Base-by-base conservation (phyloP, 345 rosid species). In the Brassica rapa region DNA sequence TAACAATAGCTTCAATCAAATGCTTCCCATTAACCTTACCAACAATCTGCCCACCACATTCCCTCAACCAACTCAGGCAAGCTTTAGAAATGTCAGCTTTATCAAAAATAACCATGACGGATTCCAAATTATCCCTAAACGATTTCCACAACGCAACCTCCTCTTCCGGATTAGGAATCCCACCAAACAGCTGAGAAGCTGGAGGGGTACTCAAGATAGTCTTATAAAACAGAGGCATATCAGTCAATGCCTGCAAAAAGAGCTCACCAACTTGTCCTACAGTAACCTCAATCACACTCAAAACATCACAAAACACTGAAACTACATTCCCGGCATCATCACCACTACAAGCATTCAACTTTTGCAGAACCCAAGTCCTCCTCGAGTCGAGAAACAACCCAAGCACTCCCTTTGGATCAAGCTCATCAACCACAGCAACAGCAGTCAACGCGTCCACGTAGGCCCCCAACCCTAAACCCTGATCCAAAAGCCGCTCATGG, bases 381-480 rank as follows among this genome's bases (percentile, higher is more conserved):
- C 92, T 90, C n/a, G 91, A 86, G 35, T 89, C 98, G 23, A 95
- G 88, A 80, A 95, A 90, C 86, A 95, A 75, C 15, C 79, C 80
- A 53, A 95, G 83, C 15, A 91, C 88, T 84, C 87, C 87, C 66
- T 79, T 56, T 0, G 99, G 99, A 71, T 86, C 89, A 75, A 93
- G 82, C 15, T 90, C 96, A 72, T 93, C 99, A 61, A 89, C 88
- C 71, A 95, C 89, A 0, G 97, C 90, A 5, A 89, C 92, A 0
- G 97, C 98, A 77, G 99, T 87, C 73, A 95, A 81, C 1, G 97
- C 98, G 73, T 95, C 97, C 0, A 92, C 97, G 60, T 91, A 95
- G 46, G 88, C 90, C 5, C 79, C 89, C 5, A 95, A 27, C 15
- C 71, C 83, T 19, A 90, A 84, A n/a, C 87, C 96, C 1, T 84